These are phyloP conservation scores for Cladosporium sp. DNA, from an alignment of 2,329 filamentous ascomycete genomes.

Conservation along the genomic window DNA sequence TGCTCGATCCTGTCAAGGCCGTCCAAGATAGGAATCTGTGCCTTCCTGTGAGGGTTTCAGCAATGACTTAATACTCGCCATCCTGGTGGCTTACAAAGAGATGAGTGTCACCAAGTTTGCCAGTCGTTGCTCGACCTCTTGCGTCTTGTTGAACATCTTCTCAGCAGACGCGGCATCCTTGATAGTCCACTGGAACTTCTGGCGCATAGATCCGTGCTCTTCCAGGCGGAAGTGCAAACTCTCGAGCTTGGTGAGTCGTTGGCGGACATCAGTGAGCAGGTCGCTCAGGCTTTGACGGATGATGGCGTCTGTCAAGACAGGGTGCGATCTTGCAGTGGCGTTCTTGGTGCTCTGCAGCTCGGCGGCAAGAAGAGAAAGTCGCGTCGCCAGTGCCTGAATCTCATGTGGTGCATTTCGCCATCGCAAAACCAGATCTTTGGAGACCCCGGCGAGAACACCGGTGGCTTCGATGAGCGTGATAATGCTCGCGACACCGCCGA, in stretches of 20 bases:
- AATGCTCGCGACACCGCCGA: conserved; percentile 6
- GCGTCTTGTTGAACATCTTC: not conserved
- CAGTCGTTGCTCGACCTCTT: not conserved
- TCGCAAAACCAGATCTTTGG: not conserved
- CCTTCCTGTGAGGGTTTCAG: not conserved
- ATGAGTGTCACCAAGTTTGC: conserved; percentile 2
- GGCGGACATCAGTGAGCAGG: not conserved
- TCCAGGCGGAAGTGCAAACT: not conserved
- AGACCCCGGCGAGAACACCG: not conserved
- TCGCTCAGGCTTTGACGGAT: conserved; percentile 1
- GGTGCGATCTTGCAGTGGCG: not conserved
- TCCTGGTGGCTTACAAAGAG: not conserved
- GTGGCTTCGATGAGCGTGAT: conserved; percentile 2
- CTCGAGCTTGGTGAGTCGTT: not conserved
- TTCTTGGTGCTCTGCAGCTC: not conserved
- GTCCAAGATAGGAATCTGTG: not conserved
- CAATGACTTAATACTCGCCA: not conserved
- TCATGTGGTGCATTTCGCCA: not conserved
- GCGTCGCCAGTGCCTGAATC: not conserved
- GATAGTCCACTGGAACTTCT: not conserved
- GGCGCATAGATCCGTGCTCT: not conserved
- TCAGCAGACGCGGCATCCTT: not conserved
- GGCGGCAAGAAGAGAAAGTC: not conserved
- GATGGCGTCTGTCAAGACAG: not conserved
- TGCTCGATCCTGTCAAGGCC: not conserved